Evolutionary conservation across 805 yeast species (phyloP), one percentile per base, ranked within the genome.

Genomic region (Saturnispora sanitii): DNA sequence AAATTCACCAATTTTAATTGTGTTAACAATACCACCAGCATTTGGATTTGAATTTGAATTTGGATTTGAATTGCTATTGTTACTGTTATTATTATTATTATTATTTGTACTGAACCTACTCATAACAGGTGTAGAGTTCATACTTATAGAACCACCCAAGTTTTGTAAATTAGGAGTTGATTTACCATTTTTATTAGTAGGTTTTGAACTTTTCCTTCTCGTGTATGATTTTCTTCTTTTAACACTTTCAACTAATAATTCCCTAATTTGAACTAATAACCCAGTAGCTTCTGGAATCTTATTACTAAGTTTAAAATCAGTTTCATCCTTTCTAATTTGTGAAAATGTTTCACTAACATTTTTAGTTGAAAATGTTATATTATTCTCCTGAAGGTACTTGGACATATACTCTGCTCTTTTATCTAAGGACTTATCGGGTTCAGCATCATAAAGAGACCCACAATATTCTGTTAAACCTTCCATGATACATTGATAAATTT

Each of bases 401-500:
- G 56, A 44, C 18, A 57, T 37, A 29, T 45, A 57, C 16, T 56
- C 58, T 4, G 61, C 49, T 29, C 61, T 46, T 4, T 54, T 45
- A 15, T 44, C 41, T 11, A 56, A 40, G 16, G 45, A 46, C 6
- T 45, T 48, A 16, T 49, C 50, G 4, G 48, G 45, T 3, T 40
- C 33, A 3, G 55, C 51, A 12, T 35, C 28, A 16, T 48, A 47
- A 6, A 57, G 45, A 0, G 54, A 28, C 1, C 38, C 29, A 27
- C 47, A 51, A 44, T 57, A 57, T n/a, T 47, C 44, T 26, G 38
- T 39, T 4, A 57, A 41, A 2, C 60, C 60, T 26, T 50, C 50
- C 26, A 46, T 46, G 4, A 57, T 33, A 4, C 50, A 20, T 12
- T 43, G 38, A 22, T 46, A 46, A 17, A 43, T 37, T 8, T 29